phyloP scores from a whole-genome alignment of 2,329 filamentous ascomycete species.

The Trichophyton verrucosum region DNA sequence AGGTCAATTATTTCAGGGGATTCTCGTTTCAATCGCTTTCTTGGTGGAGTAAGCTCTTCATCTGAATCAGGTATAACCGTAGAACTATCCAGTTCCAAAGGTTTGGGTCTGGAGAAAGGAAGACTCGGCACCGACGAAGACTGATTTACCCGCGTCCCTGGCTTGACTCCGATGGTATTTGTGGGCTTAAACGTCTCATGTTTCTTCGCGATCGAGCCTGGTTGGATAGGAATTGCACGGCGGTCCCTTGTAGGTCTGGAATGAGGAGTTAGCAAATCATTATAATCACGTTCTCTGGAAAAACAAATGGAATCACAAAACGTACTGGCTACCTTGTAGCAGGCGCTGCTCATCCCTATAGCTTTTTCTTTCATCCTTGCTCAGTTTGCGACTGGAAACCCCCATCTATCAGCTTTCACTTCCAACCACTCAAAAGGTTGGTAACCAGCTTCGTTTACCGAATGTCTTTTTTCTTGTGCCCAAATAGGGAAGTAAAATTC shows the following conservation, averaged over 20 bases:
- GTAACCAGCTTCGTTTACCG: not conserved
- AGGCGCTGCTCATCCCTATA: slow-evolving; percentile 2
- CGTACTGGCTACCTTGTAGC: not conserved
- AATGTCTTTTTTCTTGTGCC: not conserved
- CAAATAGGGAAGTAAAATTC: not conserved
- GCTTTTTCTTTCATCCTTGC: not conserved
- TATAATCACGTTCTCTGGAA: not conserved
- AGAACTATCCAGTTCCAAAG: not conserved
- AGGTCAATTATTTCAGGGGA: not conserved
- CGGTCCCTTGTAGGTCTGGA: not conserved
- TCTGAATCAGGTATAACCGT: not conserved
- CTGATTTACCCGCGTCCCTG: not conserved
- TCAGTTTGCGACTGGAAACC: not conserved
- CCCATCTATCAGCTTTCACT: slow-evolving; percentile 2
- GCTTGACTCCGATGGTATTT: not conserved
- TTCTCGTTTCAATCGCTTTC: not conserved
- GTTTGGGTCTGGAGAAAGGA: not conserved
- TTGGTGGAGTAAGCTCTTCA: not conserved
- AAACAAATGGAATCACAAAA: not conserved
- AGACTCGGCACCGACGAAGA: not conserved
- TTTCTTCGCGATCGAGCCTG: not conserved
- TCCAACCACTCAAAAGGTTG: not conserved
- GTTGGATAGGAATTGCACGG: not conserved
- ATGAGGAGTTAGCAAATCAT: not conserved
- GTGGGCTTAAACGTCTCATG: not conserved